Conservation (phyloP, 2,329 filamentous ascomycete genomes). For the Pseudofabraea citricarpa region DNA sequence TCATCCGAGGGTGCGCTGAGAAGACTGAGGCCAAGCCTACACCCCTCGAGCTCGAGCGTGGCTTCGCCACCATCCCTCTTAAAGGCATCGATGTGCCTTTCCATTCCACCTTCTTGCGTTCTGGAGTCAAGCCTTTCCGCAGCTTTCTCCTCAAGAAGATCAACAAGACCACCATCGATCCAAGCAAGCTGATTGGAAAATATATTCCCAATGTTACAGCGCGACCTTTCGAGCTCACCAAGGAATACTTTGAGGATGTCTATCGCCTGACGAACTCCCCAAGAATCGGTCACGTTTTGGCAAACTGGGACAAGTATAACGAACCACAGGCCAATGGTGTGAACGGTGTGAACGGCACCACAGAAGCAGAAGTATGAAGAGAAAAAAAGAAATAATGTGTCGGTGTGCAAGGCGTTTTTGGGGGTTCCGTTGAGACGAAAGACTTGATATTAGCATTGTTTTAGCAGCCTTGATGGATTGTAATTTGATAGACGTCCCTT, state of each 20-base stretch:
- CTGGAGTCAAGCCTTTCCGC: slow-evolving; percentile 97
- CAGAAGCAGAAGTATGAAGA: no score
- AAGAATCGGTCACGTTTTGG: slow-evolving; percentile 28
- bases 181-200: slow-evolving; percentile 92
- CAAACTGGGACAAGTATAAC: slow-evolving; percentile 32
- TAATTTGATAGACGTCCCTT: slow-evolving; percentile 3
- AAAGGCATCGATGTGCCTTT: slow-evolving; percentile 98
- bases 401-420: not conserved
- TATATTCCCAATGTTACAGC: slow-evolving; percentile 99
- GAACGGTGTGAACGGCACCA: slow-evolving; percentile 15
- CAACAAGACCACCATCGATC: slow-evolving; percentile 98
- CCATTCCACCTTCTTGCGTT: slow-evolving; percentile 97
- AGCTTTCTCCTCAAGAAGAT: slow-evolving; percentile 99
- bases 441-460: slow-evolving; percentile 1
- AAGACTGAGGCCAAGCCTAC: slow-evolving; percentile 84
- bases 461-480: not conserved
- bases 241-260: slow-evolving; percentile 99
- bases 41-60: slow-evolving; percentile 86
- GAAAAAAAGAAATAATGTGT: not conserved
- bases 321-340: slow-evolving; percentile 22
- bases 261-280: slow-evolving; percentile 78
- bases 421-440: not conserved
- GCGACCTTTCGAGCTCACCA: slow-evolving; percentile 88
- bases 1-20: slow-evolving; percentile 84
- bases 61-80: slow-evolving; percentile 94